A percentile compares a stretch with the other conserved stretches of the same genome.
These are phyloP conservation scores for Coemansia sp. DNA, from an alignment of 192 early-diverging fungal species.

Conservation along the genomic window DNA sequence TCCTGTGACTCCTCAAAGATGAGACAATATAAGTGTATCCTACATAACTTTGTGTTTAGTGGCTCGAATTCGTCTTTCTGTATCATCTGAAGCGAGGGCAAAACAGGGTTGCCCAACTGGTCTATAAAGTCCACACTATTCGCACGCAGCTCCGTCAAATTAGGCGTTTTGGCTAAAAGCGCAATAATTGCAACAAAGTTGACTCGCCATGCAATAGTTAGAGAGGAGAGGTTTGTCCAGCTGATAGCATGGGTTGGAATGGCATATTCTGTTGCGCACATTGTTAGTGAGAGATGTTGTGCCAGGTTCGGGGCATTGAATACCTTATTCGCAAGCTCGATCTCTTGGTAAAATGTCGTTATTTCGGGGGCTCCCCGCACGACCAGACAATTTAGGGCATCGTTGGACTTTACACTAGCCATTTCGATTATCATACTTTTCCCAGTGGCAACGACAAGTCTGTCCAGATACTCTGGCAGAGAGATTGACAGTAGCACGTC, in stretches of 20 bases:
- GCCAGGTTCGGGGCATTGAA: background rate
- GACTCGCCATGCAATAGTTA: background rate
- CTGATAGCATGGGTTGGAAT: background rate
- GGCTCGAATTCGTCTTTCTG: constrained; percentile 2
- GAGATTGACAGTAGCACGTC: background rate
- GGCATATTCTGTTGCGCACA: background rate
- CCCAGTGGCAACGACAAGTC: background rate
- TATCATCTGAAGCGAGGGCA: constrained; percentile 1
- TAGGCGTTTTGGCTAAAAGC: background rate
- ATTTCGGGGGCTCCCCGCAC: background rate
- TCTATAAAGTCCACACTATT: background rate
- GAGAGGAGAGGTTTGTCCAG: background rate
- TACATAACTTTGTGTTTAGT: background rate
- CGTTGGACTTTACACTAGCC: background rate
- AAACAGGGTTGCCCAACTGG: background rate
- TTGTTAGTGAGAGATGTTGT: background rate
- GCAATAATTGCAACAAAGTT: background rate
- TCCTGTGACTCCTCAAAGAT: background rate
- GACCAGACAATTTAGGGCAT: background rate
- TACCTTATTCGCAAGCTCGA: constrained; percentile 1
- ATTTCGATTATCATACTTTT: background rate
- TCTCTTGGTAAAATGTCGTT: background rate
- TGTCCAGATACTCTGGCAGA: constrained; percentile 2
- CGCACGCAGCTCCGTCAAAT: background rate
- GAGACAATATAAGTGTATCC: background rate